A percentile compares a stretch with the other conserved stretches of the same genome.
Conservation (phyloP, 371 early-diverging fungal species). For the Mortierella sp. region DNA sequence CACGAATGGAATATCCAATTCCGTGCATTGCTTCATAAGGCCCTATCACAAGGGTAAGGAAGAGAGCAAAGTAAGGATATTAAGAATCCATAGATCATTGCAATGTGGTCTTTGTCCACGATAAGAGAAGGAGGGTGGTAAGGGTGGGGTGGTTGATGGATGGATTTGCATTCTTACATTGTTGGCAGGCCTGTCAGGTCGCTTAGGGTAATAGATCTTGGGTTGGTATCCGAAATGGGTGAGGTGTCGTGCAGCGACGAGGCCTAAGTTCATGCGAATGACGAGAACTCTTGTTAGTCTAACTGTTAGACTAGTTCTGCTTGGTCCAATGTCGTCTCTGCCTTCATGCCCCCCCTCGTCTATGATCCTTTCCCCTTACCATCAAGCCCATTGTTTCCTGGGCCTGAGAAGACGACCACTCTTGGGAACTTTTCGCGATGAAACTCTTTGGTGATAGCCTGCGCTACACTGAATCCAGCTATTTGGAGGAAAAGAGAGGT, state of each 20-base stretch:
- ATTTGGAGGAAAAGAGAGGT: not conserved
- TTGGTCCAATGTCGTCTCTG: not conserved
- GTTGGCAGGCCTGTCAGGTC: constrained; percentile 72
- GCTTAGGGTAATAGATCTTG: constrained; percentile 82
- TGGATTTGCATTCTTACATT: constrained; percentile 62
- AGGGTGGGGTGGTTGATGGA: no score
- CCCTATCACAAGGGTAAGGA: constrained; percentile 46
- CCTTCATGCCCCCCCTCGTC: not conserved
- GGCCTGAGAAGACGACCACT: constrained; percentile 83
- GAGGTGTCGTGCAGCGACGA: constrained; percentile 93
- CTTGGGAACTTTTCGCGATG: constrained; percentile 58
- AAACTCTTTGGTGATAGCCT: constrained; percentile 82
- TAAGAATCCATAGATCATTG: not conserved
- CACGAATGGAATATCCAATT: constrained; percentile 74
- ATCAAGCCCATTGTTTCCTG: constrained; percentile 98
- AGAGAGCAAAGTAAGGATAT: not conserved
- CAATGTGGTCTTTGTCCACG: no score
- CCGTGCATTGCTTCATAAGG: constrained; percentile 74
- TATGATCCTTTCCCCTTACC: constrained; percentile 54
- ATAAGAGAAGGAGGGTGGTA: not conserved
- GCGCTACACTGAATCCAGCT: constrained; percentile 92
- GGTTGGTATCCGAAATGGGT: constrained; percentile 88
- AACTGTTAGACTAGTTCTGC: not conserved
- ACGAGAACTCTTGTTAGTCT: not conserved
- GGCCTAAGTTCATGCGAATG: constrained; percentile 60